Evolutionary conservation across 2,329 filamentous ascomycete species (phyloP), one percentile per base, ranked within the genome.

Genomic region (Calonectria pseudoturangicola): DNA sequence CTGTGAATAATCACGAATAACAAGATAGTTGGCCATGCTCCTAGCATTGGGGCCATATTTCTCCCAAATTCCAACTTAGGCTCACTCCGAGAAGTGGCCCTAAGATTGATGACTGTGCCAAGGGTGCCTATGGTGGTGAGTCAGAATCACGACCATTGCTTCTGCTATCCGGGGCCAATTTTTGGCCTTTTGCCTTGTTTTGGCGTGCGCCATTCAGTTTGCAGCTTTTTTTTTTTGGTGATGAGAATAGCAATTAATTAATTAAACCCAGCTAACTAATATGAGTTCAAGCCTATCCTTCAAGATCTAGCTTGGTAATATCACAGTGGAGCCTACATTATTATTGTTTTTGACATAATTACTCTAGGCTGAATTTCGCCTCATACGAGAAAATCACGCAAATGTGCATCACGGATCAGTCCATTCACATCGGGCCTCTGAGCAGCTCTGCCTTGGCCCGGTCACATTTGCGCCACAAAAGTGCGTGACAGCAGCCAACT

Each of bases 71-170:
- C 25, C 25, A 12, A 13, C 2, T 45, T 7, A 30, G 58, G n/a
- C 13, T 62, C n/a, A 18, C 3, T 8, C 15, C 27, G 1, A 36
- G 18, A 63, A 63, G 16, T 25, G 58, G 58, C 58, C 58, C 41
- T 41, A 63, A 25, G 58, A 63, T 16, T 63, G 58, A 41, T 60
- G 18, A 12, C 3, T 30, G 15, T n/a, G 41, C 39, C 25, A 47
- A 47, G 25, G 7, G 10, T 33, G 5, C 18, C 9, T 45, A 8
- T 27, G 6, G 16, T 12, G 13, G 54, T 41, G 25, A n/a, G 30
- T 13, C 58, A 18, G 58, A 15, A n/a, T 36, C 25, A n/a, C 15
- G 13, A 16, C 5, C 13, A 12, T 27, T 28, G 15, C 1, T 28
- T 25, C 36, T 13, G 3, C 2, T 12, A 6, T 56, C 33, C 39